Evolutionary conservation across 1,284 basidiomycete species (phyloP).

Genomic region (Rhizopogon parksii): DNA sequence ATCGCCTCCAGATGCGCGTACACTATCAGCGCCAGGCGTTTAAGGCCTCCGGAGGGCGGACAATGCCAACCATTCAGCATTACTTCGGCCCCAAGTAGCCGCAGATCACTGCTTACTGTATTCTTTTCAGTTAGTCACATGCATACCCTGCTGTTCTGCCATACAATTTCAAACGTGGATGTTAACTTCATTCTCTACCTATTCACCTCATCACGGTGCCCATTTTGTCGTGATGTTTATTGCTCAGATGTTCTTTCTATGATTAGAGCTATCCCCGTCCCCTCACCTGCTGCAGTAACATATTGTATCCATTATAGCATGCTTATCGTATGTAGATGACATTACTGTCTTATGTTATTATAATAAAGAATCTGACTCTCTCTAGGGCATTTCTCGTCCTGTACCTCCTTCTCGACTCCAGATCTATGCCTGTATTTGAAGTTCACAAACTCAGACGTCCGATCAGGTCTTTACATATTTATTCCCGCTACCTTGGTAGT

Average conservation of each 20-base stretch:
- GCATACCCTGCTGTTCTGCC: neutral
- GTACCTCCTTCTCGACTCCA: too few relatives aligned
- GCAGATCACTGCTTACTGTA: neutral
- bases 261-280: neutral
- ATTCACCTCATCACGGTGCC: neutral
- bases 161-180: neutral
- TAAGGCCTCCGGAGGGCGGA: slow-evolving; percentile 14
- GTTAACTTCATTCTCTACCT: neutral
- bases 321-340: neutral
- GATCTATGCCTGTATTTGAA: too few relatives aligned
- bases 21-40: slow-evolving; percentile 49
- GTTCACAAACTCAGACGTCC: too few relatives aligned
- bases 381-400: too few relatives aligned
- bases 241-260: neutral
- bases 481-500: too few relatives aligned
- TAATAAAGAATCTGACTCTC: too few relatives aligned
- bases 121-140: neutral
- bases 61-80: slow-evolving; percentile 21
- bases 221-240: neutral
- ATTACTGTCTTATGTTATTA: neutral
- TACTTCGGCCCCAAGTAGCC: slow-evolving; percentile 25
- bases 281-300: neutral
- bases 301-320: slow-evolving; percentile 1
- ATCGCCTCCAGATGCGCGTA: slow-evolving; percentile 55
- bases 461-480: too few relatives aligned